Conservation (phyloP, 202 grass and related monocot species). For the Elaeis oleifera region DNA sequence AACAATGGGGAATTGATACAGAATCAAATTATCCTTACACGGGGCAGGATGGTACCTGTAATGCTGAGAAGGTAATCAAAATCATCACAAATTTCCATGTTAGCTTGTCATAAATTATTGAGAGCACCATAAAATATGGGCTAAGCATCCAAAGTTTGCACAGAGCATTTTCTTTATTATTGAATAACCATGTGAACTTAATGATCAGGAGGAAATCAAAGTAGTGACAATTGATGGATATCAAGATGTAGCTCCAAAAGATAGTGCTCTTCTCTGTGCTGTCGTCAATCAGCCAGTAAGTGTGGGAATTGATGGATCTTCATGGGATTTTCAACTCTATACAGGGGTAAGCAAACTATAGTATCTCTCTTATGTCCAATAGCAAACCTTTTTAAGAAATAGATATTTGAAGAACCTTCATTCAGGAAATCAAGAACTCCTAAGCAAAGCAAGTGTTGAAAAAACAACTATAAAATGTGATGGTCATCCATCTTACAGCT, state of each 20-base stretch:
- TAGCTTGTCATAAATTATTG: too few relatives aligned
- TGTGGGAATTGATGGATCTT: slow-evolving; percentile 45
- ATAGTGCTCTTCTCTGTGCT: slow-evolving; percentile 32
- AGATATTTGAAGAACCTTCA: too few relatives aligned
- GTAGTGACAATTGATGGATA: slow-evolving; percentile 37
- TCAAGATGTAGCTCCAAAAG: slow-evolving; percentile 33
- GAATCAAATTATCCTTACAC: slow-evolving; percentile 32
- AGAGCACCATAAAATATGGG: too few relatives aligned
- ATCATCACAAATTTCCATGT: too few relatives aligned
- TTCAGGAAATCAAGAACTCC: too few relatives aligned
- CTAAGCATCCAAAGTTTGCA: too few relatives aligned
- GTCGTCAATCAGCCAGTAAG: slow-evolving; percentile 36
- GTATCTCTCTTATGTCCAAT: neutral
- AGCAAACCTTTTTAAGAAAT: neutral
- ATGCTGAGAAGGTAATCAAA: slow-evolving; percentile 11
- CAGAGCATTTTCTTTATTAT: too few relatives aligned
- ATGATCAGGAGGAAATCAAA: slow-evolving; percentile 35
- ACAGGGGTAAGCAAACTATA: slow-evolving; percentile 26
- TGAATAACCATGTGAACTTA: neutral
- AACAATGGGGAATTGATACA: slow-evolving; percentile 24
- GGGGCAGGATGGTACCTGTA: slow-evolving; percentile 20
- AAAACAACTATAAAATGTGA: too few relatives aligned
- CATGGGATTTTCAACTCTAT: slow-evolving; percentile 45
- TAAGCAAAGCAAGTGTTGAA: too few relatives aligned
- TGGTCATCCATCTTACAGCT: too few relatives aligned